phyloP scores from a whole-genome alignment of 2,329 filamentous ascomycete species.

The Apiospora marii region DNA sequence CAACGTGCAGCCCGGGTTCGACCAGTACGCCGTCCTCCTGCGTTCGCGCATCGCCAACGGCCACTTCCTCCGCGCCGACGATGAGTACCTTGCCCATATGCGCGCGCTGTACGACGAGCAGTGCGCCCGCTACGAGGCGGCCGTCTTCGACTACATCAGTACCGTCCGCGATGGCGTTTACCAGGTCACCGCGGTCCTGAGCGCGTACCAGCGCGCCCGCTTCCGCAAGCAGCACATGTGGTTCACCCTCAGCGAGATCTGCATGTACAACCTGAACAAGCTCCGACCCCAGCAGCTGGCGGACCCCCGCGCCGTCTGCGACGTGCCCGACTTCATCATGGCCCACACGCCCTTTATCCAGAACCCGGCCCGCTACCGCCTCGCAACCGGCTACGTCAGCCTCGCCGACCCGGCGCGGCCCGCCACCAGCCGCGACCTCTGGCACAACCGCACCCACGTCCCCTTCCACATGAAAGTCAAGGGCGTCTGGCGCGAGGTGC shows the following conservation, averaged over 20 bases:
- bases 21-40: conserved; percentile 60
- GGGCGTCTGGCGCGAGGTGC: background rate
- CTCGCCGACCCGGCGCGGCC: conserved; percentile 40
- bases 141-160: conserved; percentile 37
- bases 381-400: conserved; percentile 47
- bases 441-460: background rate
- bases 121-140: conserved; percentile 36
- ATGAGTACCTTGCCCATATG: conserved; percentile 41
- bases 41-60: conserved; percentile 45
- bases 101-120: conserved; percentile 39
- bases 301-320: conserved; percentile 25
- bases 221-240: conserved; percentile 42
- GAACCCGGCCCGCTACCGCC: conserved; percentile 45
- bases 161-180: conserved; percentile 36
- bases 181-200: conserved; percentile 27
- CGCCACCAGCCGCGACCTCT: background rate
- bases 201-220: conserved; percentile 37
- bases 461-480: background rate
- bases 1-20: conserved; percentile 62
- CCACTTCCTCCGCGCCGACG: conserved; percentile 27
- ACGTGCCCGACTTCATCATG: conserved; percentile 50
- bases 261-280: conserved; percentile 34
- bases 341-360: conserved; percentile 58
- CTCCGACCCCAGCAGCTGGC: conserved; percentile 25
- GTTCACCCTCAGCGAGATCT: conserved; percentile 42